phyloP scores from a whole-genome alignment of 495 filamentous ascomycete genomes.

The Hypoxylon trugodes region DNA sequence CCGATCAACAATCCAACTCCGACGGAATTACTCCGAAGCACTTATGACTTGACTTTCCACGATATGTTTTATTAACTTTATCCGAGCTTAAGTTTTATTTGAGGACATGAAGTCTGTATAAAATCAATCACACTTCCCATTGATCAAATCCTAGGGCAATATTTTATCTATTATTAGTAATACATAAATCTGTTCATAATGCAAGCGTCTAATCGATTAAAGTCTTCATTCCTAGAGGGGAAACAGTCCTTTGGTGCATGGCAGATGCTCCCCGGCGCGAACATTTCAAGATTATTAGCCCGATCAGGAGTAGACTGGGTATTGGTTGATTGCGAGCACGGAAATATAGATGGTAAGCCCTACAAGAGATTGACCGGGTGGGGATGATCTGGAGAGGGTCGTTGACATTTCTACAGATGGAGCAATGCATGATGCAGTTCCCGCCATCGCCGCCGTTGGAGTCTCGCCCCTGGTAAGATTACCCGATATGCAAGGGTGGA shows the following conservation, averaged over 20 bases:
- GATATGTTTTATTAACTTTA: no score
- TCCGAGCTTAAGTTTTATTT: no score
- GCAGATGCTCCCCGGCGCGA: conserved; percentile 78
- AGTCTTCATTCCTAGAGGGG: background rate
- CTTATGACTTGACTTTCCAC: no score
- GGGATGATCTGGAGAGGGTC: background rate
- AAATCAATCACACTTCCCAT: no score
- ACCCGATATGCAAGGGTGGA: conserved; percentile 69
- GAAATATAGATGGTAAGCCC: conserved; percentile 72
- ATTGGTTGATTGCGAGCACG: conserved; percentile 78
- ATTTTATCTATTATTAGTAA: background rate
- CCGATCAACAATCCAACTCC: no score
- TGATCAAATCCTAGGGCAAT: no score
- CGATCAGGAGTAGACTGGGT: conserved; percentile 77
- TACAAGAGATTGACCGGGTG: no score
- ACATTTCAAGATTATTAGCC: conserved; percentile 70
- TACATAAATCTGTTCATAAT: background rate
- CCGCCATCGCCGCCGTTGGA: conserved; percentile 69
- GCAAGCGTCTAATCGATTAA: background rate
- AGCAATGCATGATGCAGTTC: conserved; percentile 83
- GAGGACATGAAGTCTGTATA: no score
- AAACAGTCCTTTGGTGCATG: conserved; percentile 60
- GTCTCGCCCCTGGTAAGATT: conserved; percentile 72
- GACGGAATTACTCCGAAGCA: no score
- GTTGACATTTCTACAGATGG: conserved; percentile 56